Conservation (phyloP, 2,329 filamentous ascomycete species). For the Macrophomina pseudophaseolina region DNA sequence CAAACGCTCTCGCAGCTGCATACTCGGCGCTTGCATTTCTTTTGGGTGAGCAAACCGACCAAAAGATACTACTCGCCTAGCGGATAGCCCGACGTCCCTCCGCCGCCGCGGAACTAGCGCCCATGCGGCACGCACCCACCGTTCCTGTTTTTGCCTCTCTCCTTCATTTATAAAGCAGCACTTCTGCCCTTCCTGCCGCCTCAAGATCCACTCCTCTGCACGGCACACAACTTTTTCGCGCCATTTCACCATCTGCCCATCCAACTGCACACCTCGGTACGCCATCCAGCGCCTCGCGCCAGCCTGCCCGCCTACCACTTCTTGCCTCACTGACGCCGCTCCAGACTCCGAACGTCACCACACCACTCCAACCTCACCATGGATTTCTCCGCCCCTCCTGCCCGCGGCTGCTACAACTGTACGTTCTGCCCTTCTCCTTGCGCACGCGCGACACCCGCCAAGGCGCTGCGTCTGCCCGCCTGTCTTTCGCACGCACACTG, state of each 20-base stretch:
- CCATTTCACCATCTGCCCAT: background rate
- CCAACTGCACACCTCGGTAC: background rate
- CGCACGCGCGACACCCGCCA: background rate
- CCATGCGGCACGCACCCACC: conserved; percentile 14
- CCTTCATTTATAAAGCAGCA: conserved; percentile 17
- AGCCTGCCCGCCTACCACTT: background rate
- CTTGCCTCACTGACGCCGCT: conserved; percentile 18
- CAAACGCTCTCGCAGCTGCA: conserved; percentile 20
- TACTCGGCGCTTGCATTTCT: conserved; percentile 22
- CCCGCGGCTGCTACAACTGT: conserved; percentile 51
- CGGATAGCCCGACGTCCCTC: conserved; percentile 16
- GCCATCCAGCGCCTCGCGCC: background rate
- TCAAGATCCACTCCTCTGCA: conserved; percentile 13
- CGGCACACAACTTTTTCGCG: background rate
- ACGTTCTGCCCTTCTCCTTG: conserved; percentile 33
- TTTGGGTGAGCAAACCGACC: conserved; percentile 24
- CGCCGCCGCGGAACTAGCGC: conserved; percentile 16
- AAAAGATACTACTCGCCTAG: conserved; percentile 23
- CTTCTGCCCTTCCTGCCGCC: background rate
- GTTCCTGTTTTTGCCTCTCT: conserved; percentile 18
- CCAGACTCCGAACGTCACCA: conserved; percentile 23
- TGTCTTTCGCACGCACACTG: background rate
- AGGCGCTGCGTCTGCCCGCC: conserved; percentile 1
- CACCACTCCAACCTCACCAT: conserved; percentile 32
- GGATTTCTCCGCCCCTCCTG: conserved; percentile 43